Base-by-base conservation (phyloP, 2,329 filamentous ascomycete genomes). In the Chaetothyriales sp. region DNA sequence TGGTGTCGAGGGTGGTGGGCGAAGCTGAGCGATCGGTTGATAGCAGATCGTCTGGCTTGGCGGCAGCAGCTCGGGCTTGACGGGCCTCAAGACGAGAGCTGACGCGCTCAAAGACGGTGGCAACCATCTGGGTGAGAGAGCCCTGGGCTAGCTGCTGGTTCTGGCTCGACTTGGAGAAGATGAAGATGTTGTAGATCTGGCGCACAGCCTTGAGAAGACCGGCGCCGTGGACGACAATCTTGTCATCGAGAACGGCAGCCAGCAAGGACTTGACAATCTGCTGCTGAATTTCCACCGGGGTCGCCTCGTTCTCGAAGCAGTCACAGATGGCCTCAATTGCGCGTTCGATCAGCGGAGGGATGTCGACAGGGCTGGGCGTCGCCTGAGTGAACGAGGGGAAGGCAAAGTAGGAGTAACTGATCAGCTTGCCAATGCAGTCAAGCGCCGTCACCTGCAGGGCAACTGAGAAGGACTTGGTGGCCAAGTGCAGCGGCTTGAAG, bases 281-380 rank as follows among this genome's bases (percentile, higher is more conserved):
- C 61, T 96, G 79, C 68, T 98, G 92, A 46, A 96, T 84, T 66
- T 95, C 90, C 49, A 84, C 78, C 2, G 87, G 82, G 0, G 93
- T 98, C 1, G 86, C 86, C 70, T 98, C 92, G 64, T 92, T 90
- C 65, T 96, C 89, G 65, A 98, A 98, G 67, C 92, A 98, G 65
- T 96, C 90, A 74, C 92, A 98, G 73, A 98, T 98, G 36, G 92
- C 95, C 69, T 98, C 93, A 63, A 98, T 98, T 53, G 93, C 92
- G 57, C 90, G 80, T 70, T 98, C 93, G 64, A 98, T 98, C 58
- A 98, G 74, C 15, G 90, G 89, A 3, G 84, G 74, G 45, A 51
- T 57, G 49, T 57, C 60, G 36, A 50, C 59, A 42, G 56, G 58
- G 44, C 64, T 61, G 57, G 64, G 59, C 49, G 67, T 67, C 53